Evolutionary conservation across 371 early-diverging fungal species (phyloP).

Genomic region (Syncephalis plumigaleata): DNA sequence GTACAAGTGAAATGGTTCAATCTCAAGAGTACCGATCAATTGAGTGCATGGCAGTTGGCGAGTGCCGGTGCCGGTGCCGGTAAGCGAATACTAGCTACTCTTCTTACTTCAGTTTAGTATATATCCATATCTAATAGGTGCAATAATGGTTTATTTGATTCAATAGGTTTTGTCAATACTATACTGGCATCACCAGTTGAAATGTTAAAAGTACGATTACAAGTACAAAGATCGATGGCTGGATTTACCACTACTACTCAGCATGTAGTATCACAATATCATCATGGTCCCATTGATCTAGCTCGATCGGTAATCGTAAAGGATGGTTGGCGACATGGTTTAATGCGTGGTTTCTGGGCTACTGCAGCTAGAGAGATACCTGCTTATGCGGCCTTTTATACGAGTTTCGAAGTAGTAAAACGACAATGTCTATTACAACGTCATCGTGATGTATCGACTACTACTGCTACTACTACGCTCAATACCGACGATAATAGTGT

Average conservation of each 20-base stretch:
- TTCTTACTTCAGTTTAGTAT: no score
- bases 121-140: background rate
- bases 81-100: no score
- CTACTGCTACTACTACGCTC: no score
- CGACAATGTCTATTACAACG: no score
- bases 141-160: no score
- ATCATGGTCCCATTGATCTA: constrained; percentile 55
- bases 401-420: constrained; percentile 59
- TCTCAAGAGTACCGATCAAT: constrained; percentile 8
- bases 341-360: constrained; percentile 64
- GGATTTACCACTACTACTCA: constrained; percentile 2
- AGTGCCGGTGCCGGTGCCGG: constrained; percentile 66
- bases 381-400: constrained; percentile 72
- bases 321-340: constrained; percentile 44
- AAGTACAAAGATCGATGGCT: constrained; percentile 18
- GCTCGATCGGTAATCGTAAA: constrained; percentile 35
- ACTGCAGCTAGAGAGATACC: constrained; percentile 65
- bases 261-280: no score
- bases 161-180: constrained; percentile 43
- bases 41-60: constrained; percentile 40
- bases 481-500: constrained; percentile 4
- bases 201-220: constrained; percentile 60
- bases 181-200: constrained; percentile 66
- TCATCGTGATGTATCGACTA: no score
- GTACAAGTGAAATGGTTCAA: constrained; percentile 21